Percentiles rank a stretch among this genome's conserved stretches.
These are phyloP conservation scores for Sindora glabra DNA, from an alignment of 306 rosid species.

Conservation along the genomic window DNA sequence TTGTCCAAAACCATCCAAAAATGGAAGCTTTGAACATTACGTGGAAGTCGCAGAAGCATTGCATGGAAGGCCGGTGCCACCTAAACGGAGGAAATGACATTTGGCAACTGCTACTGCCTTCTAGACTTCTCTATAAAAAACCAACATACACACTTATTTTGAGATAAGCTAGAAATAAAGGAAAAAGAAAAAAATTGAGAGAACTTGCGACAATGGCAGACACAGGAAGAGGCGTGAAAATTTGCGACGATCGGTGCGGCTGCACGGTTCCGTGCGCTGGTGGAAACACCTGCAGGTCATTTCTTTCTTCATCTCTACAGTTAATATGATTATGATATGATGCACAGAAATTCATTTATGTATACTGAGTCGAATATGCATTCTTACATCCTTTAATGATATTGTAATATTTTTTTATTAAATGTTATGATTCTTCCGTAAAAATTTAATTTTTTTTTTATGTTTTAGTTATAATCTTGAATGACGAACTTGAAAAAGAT, in stretches of 20 bases:
- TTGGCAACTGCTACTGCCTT: neutral
- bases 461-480: too few species aligned
- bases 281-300: constrained; percentile 34
- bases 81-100: neutral
- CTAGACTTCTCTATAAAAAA: too few species aligned
- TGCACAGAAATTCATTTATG: too few species aligned
- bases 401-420: too few species aligned
- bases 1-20: constrained; percentile 12
- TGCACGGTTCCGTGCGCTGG: constrained; percentile 37
- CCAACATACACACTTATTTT: too few species aligned
- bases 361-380: too few species aligned
- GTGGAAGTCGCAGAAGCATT: neutral
- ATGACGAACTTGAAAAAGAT: too few species aligned
- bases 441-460: too few species aligned
- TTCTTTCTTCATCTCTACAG: neutral
- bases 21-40: neutral
- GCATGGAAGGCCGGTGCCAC: constrained; percentile 16
- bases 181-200: neutral
- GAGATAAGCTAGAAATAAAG: too few species aligned
- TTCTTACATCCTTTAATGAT: too few species aligned
- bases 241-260: constrained; percentile 29
- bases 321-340: neutral
- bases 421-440: too few species aligned
- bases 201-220: constrained; percentile 14
- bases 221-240: neutral